Evolutionary conservation across 2,329 filamentous ascomycete species (phyloP).

Genomic region (Epicoccum sorghinum): DNA sequence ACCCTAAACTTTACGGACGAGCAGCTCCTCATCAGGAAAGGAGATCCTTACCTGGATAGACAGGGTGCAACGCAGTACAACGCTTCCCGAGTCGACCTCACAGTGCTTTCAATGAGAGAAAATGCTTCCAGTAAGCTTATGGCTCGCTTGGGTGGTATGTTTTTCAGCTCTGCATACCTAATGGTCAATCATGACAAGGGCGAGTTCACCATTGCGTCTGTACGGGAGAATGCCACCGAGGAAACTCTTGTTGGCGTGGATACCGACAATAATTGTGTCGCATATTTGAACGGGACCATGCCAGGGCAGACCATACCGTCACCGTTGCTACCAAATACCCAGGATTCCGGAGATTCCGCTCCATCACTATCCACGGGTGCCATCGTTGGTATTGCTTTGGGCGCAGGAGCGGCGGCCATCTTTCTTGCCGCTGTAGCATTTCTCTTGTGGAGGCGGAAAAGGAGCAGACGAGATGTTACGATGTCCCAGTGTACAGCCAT

Average conservation of each 20-base stretch:
- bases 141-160: slow-evolving; percentile 16
- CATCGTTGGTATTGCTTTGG: neutral
- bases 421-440: neutral
- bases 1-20: neutral
- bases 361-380: neutral
- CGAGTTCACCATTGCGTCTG: slow-evolving; percentile 12
- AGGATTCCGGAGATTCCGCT: neutral
- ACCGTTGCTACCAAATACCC: neutral
- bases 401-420: neutral
- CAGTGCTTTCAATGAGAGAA: slow-evolving; percentile 9
- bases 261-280: slow-evolving; percentile 5
- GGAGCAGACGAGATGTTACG: neutral
- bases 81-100: slow-evolving; percentile 1
- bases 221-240: neutral
- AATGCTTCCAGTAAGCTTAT: slow-evolving; percentile 7
- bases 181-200: slow-evolving; percentile 16
- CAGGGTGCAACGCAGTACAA: slow-evolving; percentile 1
- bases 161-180: slow-evolving; percentile 13
- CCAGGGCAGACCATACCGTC: neutral
- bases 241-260: slow-evolving; percentile 10
- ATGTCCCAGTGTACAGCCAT: neutral
- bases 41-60: slow-evolving; percentile 5
- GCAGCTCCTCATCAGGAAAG: slow-evolving; percentile 14
- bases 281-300: neutral
- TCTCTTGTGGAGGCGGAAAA: neutral